Evolutionary conservation across 2,329 filamentous ascomycete genomes (phyloP).

Genomic region (Ceratocystis lukuohia): DNA sequence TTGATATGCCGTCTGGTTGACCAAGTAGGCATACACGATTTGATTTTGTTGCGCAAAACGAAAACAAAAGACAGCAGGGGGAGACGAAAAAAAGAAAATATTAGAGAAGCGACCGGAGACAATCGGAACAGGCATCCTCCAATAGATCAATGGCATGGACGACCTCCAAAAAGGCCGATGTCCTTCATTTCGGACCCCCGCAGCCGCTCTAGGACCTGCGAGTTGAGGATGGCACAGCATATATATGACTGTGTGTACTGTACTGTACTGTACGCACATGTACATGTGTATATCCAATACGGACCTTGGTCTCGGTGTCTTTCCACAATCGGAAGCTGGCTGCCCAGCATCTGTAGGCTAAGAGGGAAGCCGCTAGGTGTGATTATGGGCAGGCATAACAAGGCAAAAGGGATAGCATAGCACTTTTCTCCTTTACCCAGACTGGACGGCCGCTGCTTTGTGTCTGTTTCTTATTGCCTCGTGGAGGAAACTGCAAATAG

Average conservation of each 20-base stretch:
- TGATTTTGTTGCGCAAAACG: neutral
- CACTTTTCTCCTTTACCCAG: too few relatives aligned
- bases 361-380: neutral
- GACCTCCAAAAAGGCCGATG: neutral
- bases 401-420: neutral
- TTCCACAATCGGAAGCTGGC: neutral
- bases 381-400: neutral
- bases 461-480: too few relatives aligned
- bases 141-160: neutral
- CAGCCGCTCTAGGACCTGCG: neutral
- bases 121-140: neutral
- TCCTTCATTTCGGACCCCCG: neutral
- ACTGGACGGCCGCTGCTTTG: too few relatives aligned
- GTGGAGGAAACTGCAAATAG: too few relatives aligned
- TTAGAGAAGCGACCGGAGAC: neutral
- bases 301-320: neutral
- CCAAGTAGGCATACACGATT: too few relatives aligned
- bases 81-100: too few relatives aligned
- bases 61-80: neutral
- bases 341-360: neutral
- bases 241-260: neutral
- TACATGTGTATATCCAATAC: neutral
- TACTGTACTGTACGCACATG: too few relatives aligned
- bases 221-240: neutral
- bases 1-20: too few relatives aligned